These are phyloP conservation scores for Diplodia mutila DNA, from an alignment of 2,329 filamentous ascomycete genomes.

Conservation along the genomic window DNA sequence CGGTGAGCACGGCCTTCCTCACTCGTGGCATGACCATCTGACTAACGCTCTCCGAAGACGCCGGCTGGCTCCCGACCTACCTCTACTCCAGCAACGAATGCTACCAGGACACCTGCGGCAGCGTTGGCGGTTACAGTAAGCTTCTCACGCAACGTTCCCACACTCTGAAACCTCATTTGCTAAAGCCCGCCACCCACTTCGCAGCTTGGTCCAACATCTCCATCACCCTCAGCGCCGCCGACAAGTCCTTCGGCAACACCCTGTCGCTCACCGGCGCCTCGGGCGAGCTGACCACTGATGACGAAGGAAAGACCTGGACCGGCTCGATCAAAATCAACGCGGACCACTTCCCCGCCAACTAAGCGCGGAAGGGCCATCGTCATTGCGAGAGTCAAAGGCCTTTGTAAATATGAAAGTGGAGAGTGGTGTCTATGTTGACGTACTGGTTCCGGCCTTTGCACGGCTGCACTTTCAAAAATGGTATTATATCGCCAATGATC, in stretches of 20 bases:
- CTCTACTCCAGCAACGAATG: slow-evolving; percentile 32
- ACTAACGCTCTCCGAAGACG: not conserved
- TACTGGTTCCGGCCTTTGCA: no score
- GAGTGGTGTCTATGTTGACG: no score
- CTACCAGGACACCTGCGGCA: slow-evolving; percentile 24
- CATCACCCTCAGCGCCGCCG: slow-evolving; percentile 20
- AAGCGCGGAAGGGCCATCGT: not conserved
- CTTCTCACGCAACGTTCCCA: no score
- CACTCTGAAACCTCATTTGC: no score
- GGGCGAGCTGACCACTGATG: slow-evolving; percentile 1
- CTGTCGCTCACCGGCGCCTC: slow-evolving; percentile 2
- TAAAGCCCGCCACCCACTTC: not conserved
- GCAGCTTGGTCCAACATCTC: slow-evolving; percentile 24
- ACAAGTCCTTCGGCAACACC: slow-evolving; percentile 20
- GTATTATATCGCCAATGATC: no score
- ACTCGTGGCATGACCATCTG: not conserved
- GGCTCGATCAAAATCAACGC: slow-evolving; percentile 23
- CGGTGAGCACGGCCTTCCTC: not conserved
- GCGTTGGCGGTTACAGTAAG: slow-evolving; percentile 18
- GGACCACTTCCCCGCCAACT: slow-evolving; percentile 5
- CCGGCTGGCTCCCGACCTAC: slow-evolving; percentile 1
- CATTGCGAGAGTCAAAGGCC: no score
- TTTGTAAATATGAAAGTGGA: no score
- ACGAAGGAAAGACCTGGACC: slow-evolving; percentile 28
- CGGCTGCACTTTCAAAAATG: no score